These are phyloP conservation scores for Vicia sativa DNA, from an alignment of 306 rosid genomes.

Conservation along the genomic window DNA sequence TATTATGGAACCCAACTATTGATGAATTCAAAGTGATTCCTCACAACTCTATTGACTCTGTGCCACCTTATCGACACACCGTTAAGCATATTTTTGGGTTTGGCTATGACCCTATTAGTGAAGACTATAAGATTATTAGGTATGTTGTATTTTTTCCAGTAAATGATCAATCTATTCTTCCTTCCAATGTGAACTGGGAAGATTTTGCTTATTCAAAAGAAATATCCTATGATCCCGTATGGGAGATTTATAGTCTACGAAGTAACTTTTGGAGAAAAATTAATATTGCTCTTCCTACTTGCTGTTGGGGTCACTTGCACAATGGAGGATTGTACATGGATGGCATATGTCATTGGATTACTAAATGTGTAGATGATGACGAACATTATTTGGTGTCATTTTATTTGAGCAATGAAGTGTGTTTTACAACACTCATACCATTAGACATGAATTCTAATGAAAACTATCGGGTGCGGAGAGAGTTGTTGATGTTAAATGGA, in stretches of 20 bases:
- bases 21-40: background rate
- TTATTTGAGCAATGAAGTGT: background rate
- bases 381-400: background rate
- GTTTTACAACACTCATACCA: background rate
- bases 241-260: background rate
- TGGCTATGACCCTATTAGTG: background rate
- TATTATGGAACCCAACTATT: background rate
- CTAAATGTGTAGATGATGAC: no score
- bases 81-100: background rate
- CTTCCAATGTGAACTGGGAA: background rate
- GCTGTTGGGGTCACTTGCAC: no score
- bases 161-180: background rate
- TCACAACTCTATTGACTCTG: background rate
- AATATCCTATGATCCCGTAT: background rate
- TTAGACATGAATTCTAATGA: no score
- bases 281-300: no score
- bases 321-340: background rate
- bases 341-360: background rate
- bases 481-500: no score
- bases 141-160: background rate
- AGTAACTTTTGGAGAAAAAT: background rate
- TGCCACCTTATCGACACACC: background rate
- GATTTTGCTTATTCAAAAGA: background rate
- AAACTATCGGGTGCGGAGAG: no score
- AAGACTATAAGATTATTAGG: background rate